phyloP scores from a whole-genome alignment of 169 alveolate species.

The Eimeria acervulina region DNA sequence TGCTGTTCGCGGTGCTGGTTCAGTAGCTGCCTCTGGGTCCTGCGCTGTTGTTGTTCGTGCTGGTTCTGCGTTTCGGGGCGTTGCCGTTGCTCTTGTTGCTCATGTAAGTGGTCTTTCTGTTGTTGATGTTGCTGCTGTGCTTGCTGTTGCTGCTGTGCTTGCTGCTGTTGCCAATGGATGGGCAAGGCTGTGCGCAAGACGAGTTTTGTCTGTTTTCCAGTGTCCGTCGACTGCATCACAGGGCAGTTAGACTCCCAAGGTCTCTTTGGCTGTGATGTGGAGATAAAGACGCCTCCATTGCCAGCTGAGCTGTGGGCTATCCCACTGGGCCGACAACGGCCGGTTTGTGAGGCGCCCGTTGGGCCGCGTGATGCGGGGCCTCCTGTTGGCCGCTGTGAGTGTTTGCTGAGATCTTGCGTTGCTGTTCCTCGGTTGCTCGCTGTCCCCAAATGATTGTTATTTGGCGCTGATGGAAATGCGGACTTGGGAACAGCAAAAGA shows the following conservation, averaged over 20 bases:
- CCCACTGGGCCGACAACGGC: not conserved
- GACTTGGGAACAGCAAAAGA: not conserved
- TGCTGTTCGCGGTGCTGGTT: not conserved
- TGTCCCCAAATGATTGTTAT: not conserved
- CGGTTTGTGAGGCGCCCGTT: not conserved
- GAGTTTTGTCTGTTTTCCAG: not conserved
- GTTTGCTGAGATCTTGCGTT: not conserved
- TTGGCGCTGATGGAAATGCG: not conserved
- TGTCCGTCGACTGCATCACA: not conserved
- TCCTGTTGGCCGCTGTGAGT: not conserved
- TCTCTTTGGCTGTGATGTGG: not conserved
- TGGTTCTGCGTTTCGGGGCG: not conserved
- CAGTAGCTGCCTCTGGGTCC: not conserved
- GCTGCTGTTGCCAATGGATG: conserved; percentile 41
- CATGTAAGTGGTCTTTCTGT: not conserved
- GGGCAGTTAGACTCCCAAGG: not conserved
- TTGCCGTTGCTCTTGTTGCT: conserved; percentile 2
- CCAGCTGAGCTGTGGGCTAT: not conserved
- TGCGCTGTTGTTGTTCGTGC: not conserved
- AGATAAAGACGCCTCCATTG: not conserved
- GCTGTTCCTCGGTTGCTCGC: not conserved
- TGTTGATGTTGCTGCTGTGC: not conserved
- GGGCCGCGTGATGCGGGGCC: not conserved
- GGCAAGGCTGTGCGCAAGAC: conserved; percentile 63
- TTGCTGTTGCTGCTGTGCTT: not conserved